These are phyloP conservation scores for Pestalotiopsis sp. DNA, from an alignment of 2,329 filamentous ascomycete genomes.

Conservation along the genomic window DNA sequence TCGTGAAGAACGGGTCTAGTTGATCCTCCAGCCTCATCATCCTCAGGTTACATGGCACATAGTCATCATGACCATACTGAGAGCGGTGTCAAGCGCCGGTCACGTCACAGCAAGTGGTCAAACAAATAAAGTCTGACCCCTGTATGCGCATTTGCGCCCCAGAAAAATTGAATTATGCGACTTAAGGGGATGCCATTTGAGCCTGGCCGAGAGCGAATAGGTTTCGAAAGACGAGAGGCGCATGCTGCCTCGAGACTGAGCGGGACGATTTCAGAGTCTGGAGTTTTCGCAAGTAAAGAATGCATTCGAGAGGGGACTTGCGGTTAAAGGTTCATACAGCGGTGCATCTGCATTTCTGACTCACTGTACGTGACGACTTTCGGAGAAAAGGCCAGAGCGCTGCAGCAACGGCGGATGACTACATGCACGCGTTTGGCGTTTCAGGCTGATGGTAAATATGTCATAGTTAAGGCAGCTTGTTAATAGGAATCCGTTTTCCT, in stretches of 20 bases:
- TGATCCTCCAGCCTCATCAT: constrained; percentile 3
- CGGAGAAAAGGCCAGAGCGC: background rate
- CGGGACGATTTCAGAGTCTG: background rate
- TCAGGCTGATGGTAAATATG: constrained; percentile 5
- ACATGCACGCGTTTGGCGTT: constrained; percentile 4
- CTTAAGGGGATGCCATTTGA: background rate
- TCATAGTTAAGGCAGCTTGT: constrained; percentile 5
- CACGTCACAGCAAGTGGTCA: background rate
- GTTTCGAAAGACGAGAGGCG: background rate
- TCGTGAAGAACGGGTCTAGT: constrained; percentile 21
- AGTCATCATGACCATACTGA: constrained; percentile 5
- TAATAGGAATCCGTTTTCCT: constrained; percentile 8
- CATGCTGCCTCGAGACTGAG: background rate
- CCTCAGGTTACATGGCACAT: constrained; percentile 11
- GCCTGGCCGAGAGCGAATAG: background rate
- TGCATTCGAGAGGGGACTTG: background rate
- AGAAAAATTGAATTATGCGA: background rate
- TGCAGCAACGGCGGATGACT: background rate
- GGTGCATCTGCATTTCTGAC: background rate
- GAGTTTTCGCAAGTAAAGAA: background rate
- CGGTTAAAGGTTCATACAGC: background rate
- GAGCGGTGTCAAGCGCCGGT: background rate
- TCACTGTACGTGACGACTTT: background rate
- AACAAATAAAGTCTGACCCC: background rate
- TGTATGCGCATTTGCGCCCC: background rate